Conservation (phyloP, 2,329 filamentous ascomycete genomes). For the Rugonectria rugulosa region DNA sequence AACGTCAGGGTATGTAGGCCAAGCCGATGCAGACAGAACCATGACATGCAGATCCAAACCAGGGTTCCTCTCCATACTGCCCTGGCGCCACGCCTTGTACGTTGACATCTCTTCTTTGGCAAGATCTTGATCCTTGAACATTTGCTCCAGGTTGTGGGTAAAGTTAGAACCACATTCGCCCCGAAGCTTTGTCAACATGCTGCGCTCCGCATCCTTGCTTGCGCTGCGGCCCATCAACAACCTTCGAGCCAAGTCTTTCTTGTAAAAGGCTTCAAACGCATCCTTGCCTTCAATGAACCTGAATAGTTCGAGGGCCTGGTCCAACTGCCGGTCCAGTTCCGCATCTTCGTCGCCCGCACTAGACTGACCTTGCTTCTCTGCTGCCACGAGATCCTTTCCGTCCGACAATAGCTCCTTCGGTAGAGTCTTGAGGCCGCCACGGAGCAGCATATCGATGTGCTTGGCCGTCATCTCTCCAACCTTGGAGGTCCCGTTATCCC, state of each 20-base stretch:
- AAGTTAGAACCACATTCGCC: conserved; percentile 93
- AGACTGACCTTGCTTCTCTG: conserved; percentile 68
- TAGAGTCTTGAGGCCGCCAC: conserved; percentile 85
- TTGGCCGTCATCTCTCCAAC: conserved; percentile 99
- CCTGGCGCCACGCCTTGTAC: conserved; percentile 75
- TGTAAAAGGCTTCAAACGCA: conserved; percentile 99
- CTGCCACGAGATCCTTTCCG: conserved; percentile 61
- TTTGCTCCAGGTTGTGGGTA: conserved; percentile 96
- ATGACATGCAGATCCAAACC: conserved; percentile 77
- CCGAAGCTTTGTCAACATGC: conserved; percentile 91
- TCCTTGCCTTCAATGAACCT: conserved; percentile 97
- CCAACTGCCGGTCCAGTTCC: conserved; percentile 89
- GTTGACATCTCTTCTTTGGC: conserved; percentile 91
- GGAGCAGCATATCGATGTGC: conserved; percentile 88
- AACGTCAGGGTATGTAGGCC: conserved; percentile 87
- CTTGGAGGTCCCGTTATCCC: conserved; percentile 87
- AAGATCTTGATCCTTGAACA: conserved; percentile 98
- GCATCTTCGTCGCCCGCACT: conserved; percentile 86
- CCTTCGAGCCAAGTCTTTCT: conserved; percentile 90
- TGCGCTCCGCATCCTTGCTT: conserved; percentile 92
- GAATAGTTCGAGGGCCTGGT: conserved; percentile 93
- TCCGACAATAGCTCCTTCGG: conserved; percentile 73
- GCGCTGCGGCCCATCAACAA: conserved; percentile 92
- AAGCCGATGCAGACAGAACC: conserved; percentile 89
- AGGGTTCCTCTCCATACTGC: conserved; percentile 56